Evolutionary conservation across 371 early-diverging fungal genomes (phyloP), one percentile per base, ranked within the genome.

Genomic region (Mortierella sp.): DNA sequence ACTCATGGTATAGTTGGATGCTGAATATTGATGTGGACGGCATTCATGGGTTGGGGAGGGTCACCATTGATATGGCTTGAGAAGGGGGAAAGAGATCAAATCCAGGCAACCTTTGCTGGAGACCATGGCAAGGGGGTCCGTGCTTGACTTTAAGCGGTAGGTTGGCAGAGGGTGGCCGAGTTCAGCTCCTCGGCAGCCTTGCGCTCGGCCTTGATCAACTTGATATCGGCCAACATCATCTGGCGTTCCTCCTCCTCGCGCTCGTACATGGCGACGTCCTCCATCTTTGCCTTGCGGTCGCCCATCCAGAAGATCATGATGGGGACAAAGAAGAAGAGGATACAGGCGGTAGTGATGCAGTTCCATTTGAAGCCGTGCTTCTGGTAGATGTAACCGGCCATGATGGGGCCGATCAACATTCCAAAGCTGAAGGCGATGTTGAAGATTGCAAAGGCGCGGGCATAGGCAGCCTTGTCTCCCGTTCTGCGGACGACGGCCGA

Each of bases 381-480:
- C 39, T 77, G 65, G 52, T 87, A 89, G n/a, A 87, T 43, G 22
- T 69, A 81, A 29, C 89, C 89, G 11, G 86, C 87, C 37, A 87
- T 39, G 24, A 87, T 80, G 4, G 89, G 89, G 2, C 88, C 89
- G 41, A 87, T 68, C 68, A 77, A 64, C 85, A 75, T 86, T 5
- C 90, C 90, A 14, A 85, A 72, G 10, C 80, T 87, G 76, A 89
- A 90, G 2, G 89, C 86, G 48, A 90, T 85, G 72, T 90, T 90
- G 71, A 90, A 88, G 44, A 90, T 69, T 6, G 87, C 89, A 74
- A 88, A 90, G 0, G 86, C 86, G 55, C 85, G 84, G 6, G 86
- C 89, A 55, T 79, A 87, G 4, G 87, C 89, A 31, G 85, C 84
- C 52, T 71, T 75, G 66, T 88, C 88, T 2, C 87, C 87, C 19